A percentile compares a stretch with the other conserved stretches of the same genome.
phyloP scores from a whole-genome alignment of 2,329 filamentous ascomycete genomes.

The Diaporthe helianthi region DNA sequence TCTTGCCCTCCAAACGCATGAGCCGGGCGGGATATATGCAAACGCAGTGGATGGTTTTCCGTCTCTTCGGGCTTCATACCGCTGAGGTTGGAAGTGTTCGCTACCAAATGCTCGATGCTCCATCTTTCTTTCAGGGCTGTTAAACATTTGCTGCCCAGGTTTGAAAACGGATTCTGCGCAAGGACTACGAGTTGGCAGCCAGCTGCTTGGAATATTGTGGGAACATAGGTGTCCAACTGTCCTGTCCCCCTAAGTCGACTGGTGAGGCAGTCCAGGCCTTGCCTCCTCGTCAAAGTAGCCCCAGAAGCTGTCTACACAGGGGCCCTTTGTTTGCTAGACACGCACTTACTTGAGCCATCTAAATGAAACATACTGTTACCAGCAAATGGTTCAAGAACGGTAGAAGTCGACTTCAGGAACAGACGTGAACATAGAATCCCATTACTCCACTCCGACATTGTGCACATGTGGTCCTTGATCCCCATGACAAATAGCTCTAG shows the following conservation, averaged over 20 bases:
- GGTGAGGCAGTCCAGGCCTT: not conserved
- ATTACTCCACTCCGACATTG: too few relatives aligned
- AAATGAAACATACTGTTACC: not conserved
- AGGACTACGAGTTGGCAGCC: too few relatives aligned
- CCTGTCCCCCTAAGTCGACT: not conserved
- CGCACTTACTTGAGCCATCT: not conserved
- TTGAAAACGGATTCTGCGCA: not conserved
- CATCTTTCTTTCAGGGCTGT: too few relatives aligned
- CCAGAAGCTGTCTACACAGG: not conserved
- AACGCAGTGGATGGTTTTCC: not conserved
- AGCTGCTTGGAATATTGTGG: not conserved
- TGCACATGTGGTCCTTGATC: not conserved
- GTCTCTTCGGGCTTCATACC: not conserved
- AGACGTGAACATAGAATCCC: not conserved
- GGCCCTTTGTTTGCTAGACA: not conserved
- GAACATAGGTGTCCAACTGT: not conserved
- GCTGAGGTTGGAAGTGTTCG: not conserved
- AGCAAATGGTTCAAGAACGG: not conserved
- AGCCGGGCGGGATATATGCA: not conserved
- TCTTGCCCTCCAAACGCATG: not conserved
- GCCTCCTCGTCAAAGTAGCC: not conserved
- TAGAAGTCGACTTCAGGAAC: too few relatives aligned
- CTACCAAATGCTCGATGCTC: not conserved
- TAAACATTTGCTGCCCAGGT: too few relatives aligned
- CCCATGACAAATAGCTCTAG: too few relatives aligned